A percentile compares a stretch with the other conserved stretches of the same genome.
These are phyloP conservation scores for Hyphopichia fennica DNA, from an alignment of 1,139 yeast species.

Conservation along the genomic window DNA sequence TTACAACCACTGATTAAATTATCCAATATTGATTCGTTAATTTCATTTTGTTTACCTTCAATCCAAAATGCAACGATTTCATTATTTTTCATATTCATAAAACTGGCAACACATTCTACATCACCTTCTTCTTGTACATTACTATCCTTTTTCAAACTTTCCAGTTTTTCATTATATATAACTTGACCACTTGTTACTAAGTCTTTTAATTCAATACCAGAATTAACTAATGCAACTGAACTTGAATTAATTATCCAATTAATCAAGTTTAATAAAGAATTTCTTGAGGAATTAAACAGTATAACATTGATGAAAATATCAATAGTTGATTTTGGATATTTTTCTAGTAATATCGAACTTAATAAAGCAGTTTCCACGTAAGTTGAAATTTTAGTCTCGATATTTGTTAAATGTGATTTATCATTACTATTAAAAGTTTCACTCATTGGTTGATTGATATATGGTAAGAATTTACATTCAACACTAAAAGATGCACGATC, in stretches of 20 bases:
- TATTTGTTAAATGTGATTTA: slow-evolving; percentile 38
- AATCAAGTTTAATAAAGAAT: slow-evolving; percentile 38
- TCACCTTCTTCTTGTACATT: slow-evolving; percentile 15
- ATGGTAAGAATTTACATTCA: slow-evolving; percentile 60
- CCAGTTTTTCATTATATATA: slow-evolving; percentile 13
- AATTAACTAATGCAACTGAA: slow-evolving; percentile 75
- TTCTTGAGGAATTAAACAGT: slow-evolving; percentile 38
- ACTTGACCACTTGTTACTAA: slow-evolving; percentile 72
- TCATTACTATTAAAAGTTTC: slow-evolving; percentile 28
- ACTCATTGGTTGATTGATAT: slow-evolving; percentile 42
- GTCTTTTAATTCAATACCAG: slow-evolving; percentile 78
- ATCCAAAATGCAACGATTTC: slow-evolving; percentile 60
- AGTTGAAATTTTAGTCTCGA: slow-evolving; percentile 53
- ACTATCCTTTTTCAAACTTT: slow-evolving; percentile 17
- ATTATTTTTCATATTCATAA: slow-evolving; percentile 53
- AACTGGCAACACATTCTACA: slow-evolving; percentile 47
- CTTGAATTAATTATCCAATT: slow-evolving; percentile 57
- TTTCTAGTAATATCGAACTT: slow-evolving; percentile 63
- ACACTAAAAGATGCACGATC: slow-evolving; percentile 70
- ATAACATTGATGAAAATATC: slow-evolving; percentile 75
- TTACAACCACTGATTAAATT: slow-evolving; percentile 41
- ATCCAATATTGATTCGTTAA: slow-evolving; percentile 28
- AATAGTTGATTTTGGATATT: slow-evolving; percentile 88
- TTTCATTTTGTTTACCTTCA: slow-evolving; percentile 34
- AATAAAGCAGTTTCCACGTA: slow-evolving; percentile 59